phyloP scores from a whole-genome alignment of 768 basidiomycete genomes.

The Serendipita indica region DNA sequence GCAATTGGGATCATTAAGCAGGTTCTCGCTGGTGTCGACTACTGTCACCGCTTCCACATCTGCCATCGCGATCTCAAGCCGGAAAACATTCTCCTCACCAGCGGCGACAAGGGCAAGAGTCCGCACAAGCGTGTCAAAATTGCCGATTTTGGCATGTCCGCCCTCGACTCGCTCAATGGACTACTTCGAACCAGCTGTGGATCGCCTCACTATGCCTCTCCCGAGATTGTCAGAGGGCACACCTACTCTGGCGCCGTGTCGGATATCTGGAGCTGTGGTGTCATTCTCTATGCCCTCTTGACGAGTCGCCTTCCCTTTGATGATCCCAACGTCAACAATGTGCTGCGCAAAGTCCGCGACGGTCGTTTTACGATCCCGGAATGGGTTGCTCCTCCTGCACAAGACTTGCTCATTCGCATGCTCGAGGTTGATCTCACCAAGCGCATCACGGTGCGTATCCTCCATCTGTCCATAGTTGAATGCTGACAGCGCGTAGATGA shows the following conservation, averaged over 20 bases:
- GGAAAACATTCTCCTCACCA: constrained; percentile 61
- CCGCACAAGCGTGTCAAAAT: constrained; percentile 62
- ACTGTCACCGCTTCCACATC: constrained; percentile 94
- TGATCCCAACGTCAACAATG: constrained; percentile 63
- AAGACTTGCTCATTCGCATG: constrained; percentile 75
- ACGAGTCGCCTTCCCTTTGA: constrained; percentile 89
- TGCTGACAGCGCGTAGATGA: constrained; percentile 39
- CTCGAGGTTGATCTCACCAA: constrained; percentile 68
- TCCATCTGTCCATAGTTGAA: constrained; percentile 9
- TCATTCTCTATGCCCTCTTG: constrained; percentile 80
- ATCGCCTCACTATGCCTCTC: constrained; percentile 91
- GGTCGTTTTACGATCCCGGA: constrained; percentile 75
- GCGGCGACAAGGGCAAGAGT: constrained; percentile 48
- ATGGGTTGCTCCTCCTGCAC: constrained; percentile 68
- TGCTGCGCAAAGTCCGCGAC: constrained; percentile 73
- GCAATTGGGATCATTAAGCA: constrained; percentile 91
- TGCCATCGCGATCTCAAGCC: constrained; percentile 97
- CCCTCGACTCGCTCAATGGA: constrained; percentile 72
- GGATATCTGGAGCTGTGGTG: constrained; percentile 95
- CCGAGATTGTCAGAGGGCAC: constrained; percentile 86
- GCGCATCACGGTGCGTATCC: constrained; percentile 58
- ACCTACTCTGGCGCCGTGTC: constrained; percentile 81
- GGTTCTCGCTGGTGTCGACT: constrained; percentile 87
- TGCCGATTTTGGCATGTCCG: constrained; percentile 98
- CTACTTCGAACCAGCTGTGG: constrained; percentile 92